Conservation (phyloP, 208 protist species). For the Leishmania guyanensis region DNA sequence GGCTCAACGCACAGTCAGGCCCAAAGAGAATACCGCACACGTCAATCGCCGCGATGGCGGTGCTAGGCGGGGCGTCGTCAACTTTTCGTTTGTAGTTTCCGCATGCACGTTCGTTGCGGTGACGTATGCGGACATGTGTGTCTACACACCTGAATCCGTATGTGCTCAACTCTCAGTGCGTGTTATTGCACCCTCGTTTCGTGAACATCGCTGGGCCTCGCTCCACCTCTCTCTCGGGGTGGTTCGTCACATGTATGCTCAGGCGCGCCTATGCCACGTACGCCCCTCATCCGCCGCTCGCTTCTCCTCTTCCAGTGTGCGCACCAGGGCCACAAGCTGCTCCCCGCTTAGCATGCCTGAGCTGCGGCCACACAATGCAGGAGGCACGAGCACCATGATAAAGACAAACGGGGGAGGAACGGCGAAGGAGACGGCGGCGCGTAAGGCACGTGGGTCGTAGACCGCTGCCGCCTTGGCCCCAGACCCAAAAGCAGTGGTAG, state of each 20-base stretch:
- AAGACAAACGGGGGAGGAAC: slow-evolving; percentile 54
- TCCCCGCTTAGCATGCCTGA: slow-evolving; percentile 34
- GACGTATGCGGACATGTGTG: not conserved
- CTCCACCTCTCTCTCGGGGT: not conserved
- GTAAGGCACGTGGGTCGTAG: slow-evolving; percentile 19
- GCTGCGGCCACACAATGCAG: slow-evolving; percentile 25
- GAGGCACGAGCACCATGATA: slow-evolving; percentile 46
- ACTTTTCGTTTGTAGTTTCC: not conserved
- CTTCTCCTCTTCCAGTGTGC: slow-evolving; percentile 33
- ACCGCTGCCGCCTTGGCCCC: not conserved
- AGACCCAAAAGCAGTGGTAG: not conserved
- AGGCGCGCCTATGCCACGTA: not conserved
- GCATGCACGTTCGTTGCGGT: not conserved
- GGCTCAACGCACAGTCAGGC: not conserved
- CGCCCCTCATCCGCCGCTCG: not conserved
- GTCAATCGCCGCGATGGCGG: not conserved
- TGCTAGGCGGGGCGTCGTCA: not conserved
- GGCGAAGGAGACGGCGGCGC: slow-evolving; percentile 14
- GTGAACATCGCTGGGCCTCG: too few species aligned
- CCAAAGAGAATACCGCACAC: not conserved
- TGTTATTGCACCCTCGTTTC: too few species aligned
- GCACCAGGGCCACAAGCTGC: slow-evolving; percentile 39
- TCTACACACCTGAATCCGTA: not conserved
- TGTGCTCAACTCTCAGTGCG: not conserved
- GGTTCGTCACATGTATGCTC: not conserved